phyloP scores from a whole-genome alignment of 2,329 filamentous ascomycete genomes.

The Trichophyton simii region DNA sequence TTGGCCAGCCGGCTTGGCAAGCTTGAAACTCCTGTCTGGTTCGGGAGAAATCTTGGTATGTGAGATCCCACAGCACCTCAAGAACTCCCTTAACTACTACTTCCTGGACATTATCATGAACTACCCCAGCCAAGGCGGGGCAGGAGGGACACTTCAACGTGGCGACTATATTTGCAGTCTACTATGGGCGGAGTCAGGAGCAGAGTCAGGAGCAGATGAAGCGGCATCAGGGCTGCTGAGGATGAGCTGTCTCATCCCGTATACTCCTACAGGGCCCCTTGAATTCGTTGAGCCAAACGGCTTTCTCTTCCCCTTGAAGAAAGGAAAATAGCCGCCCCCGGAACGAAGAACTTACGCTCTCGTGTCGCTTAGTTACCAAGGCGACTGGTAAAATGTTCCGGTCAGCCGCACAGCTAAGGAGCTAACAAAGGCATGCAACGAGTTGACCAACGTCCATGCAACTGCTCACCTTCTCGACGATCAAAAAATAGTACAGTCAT shows the following conservation, averaged over 20 bases:
- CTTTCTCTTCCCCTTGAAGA: not conserved
- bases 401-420: not conserved
- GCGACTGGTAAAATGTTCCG: not conserved
- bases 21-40: not conserved
- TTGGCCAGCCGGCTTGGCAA: not conserved
- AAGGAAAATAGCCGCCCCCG: not conserved
- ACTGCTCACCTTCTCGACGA: no score
- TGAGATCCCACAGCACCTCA: not conserved
- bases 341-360: not conserved
- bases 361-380: not conserved
- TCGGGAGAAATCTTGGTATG: no score
- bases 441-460: no score
- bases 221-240: not conserved
- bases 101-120: not conserved
- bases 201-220: not conserved
- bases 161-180: not conserved
- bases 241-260: not conserved
- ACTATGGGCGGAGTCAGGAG: not conserved
- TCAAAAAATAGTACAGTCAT: not conserved
- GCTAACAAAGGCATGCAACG: no score
- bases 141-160: not conserved
- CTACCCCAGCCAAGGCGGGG: not conserved
- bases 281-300: not conserved
- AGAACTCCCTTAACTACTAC: not conserved
- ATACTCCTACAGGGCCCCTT: not conserved